Base-by-base conservation (phyloP, 1,139 yeast species). In the Pichia sp. region DNA sequence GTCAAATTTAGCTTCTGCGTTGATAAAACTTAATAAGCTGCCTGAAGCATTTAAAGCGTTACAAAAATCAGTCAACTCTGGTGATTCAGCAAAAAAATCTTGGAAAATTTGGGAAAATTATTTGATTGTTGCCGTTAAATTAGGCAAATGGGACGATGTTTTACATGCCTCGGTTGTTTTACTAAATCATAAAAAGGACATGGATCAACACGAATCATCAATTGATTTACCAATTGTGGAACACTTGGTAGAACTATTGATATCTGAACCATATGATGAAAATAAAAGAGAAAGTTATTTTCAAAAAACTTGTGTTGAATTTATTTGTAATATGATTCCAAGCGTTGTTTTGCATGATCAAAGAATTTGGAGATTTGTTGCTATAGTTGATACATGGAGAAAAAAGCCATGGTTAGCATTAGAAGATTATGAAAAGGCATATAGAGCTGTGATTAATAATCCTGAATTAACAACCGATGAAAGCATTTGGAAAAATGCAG, bases 31-130 rank as follows among this genome's bases (percentile, higher is more conserved):
- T 47, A 84, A 79, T 49, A 87, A 87, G 67, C 69, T 79, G 30
- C 77, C 79, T 55, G 95, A 89, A 57, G 96, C 97, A 0, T 85
- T 87, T 61, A 83, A 80, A 60, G 96, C 98, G 0, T 73, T 90
- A 57, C 83, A 85, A 63, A 81, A 81, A 57, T 96, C 98, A 0
- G 76, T 87, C 27, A 72, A 84, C 55, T 75, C 76, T 28, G 85
- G 89, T 28, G 83, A 83, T 46, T 84, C 84, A 31, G 74, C 74
- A 34, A 80, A 77, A 60, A 80, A 77, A 52, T 87, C 91, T 52
- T 89, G 98, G 96, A 80, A 88, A 61, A 83, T 95, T 39, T 91
- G 93, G 84, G 95, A 89, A 60, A 95, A 95, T 66, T 90, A 83
- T 62, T 73, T 88, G 65, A 74, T 82, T 43, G 95, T 93, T 27